Evolutionary conservation across 176 grass and related monocot genomes (phyloP).

Genomic region (Cymbopogon citratus): DNA sequence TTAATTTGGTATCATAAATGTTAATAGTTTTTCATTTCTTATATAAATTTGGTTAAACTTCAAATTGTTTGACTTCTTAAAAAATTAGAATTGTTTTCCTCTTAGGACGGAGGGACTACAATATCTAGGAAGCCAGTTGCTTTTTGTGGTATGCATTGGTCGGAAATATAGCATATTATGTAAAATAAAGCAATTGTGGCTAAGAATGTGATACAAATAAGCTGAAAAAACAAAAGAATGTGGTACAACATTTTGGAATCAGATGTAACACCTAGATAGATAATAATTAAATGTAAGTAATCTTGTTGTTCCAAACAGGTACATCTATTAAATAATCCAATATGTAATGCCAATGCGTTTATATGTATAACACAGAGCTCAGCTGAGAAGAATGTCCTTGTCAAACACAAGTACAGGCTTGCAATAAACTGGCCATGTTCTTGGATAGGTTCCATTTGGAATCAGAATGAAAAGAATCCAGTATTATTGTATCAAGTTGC

Average conservation of each 20-base stretch:
- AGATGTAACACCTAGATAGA: not conserved
- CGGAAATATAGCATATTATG: not conserved
- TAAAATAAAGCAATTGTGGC: not conserved
- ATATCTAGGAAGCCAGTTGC: not conserved
- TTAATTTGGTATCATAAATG: too few species aligned
- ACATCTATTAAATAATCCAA: not conserved
- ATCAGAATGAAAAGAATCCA: not conserved
- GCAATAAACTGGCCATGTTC: slow-evolving; percentile 23
- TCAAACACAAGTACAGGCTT: not conserved
- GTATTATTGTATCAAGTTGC: not conserved
- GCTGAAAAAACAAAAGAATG: too few species aligned
- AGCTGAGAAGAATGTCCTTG: not conserved
- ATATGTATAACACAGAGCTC: not conserved
- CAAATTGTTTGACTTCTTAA: too few species aligned
- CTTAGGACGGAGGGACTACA: too few species aligned
- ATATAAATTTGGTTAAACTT: too few species aligned
- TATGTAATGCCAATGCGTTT: not conserved
- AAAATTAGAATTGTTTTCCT: too few species aligned
- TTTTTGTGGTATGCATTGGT: not conserved
- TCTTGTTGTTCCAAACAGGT: not conserved
- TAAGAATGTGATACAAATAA: not conserved
- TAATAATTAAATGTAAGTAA: not conserved
- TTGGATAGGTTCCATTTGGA: not conserved
- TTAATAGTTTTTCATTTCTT: too few species aligned
- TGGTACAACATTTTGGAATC: not conserved